Conservation (phyloP, 192 early-diverging fungal genomes). For the Coemansia nantahalensis region DNA sequence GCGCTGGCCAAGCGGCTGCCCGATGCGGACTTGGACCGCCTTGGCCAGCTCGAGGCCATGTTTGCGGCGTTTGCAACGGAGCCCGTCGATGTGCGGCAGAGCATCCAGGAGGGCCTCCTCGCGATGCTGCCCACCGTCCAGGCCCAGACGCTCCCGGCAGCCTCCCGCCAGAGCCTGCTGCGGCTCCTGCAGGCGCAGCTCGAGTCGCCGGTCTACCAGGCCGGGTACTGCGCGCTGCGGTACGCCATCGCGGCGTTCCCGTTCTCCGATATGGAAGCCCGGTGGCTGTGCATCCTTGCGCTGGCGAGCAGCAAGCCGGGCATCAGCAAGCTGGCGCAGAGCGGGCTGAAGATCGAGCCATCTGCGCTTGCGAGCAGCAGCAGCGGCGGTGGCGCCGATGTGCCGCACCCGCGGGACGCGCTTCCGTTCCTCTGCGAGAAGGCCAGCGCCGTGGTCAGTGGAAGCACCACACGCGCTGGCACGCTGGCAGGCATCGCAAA, state of each 20-base stretch:
- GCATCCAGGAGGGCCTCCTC: conserved; percentile 79
- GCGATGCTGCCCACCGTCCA: conserved; percentile 71
- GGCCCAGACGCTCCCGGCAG: conserved; percentile 7
- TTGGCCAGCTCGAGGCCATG: conserved; percentile 60
- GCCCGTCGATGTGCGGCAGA: conserved; percentile 62
- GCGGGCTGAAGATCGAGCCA: conserved; percentile 22
- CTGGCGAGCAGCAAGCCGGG: conserved; percentile 31
- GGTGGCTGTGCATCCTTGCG: conserved; percentile 64
- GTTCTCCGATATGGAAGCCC: conserved; percentile 56
- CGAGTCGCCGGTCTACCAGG: conserved; percentile 46
- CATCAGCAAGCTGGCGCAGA: conserved; percentile 21
- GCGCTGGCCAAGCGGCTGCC: conserved; percentile 74
- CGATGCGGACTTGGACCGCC: conserved; percentile 59
- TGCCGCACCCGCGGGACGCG: conserved; percentile 17
- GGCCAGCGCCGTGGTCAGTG: not conserved
- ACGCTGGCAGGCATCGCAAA: not conserved
- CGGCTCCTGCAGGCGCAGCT: conserved; percentile 58
- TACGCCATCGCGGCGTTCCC: conserved; percentile 62
- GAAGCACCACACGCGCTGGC: not conserved
- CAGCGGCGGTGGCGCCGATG: not conserved
- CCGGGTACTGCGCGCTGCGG: conserved; percentile 60
- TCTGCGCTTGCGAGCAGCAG: not conserved
- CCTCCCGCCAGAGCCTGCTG: conserved; percentile 33
- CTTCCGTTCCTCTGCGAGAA: conserved; percentile 17
- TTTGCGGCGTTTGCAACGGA: conserved; percentile 63